A percentile compares a stretch with the other conserved stretches of the same genome.
Conservation (phyloP, 306 rosid species). For the Purshia tridentata region DNA sequence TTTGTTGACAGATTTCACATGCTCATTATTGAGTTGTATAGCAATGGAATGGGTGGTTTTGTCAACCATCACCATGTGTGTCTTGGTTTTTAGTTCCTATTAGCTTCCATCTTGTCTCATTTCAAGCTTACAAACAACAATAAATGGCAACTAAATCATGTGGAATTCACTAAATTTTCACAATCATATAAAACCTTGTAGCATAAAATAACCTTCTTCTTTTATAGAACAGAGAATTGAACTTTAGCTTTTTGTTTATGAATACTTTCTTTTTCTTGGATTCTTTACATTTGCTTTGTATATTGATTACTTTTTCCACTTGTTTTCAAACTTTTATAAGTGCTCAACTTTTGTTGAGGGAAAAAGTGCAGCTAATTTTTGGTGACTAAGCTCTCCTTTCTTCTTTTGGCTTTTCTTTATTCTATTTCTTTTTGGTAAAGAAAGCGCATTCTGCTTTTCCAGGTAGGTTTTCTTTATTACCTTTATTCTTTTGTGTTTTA, state of each 20-base stretch:
- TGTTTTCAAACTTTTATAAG: constrained; percentile 33
- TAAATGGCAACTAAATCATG: neutral
- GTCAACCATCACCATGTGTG: no score
- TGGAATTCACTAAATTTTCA: neutral
- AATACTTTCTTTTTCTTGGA: constrained; percentile 50
- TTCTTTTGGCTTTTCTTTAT: constrained; percentile 26
- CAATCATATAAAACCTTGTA: constrained; percentile 20
- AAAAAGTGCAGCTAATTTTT: constrained; percentile 37
- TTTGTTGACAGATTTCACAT: neutral
- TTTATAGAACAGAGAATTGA: constrained; percentile 39
- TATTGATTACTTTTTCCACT: constrained; percentile 20
- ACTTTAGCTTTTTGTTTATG: constrained; percentile 64
- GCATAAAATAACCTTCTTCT: constrained; percentile 23
- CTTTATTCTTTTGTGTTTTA: neutral
- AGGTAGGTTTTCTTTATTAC: neutral
- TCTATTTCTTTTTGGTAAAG: constrained; percentile 40
- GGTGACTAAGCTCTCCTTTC: constrained; percentile 10
- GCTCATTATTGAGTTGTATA: neutral
- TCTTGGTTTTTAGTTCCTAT: no score
- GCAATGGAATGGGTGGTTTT: no score
- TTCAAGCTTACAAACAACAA: neutral
- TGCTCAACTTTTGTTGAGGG: constrained; percentile 17
- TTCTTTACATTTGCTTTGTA: constrained; percentile 46
- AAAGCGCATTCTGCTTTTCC: constrained; percentile 30
- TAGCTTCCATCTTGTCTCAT: neutral